These are phyloP conservation scores for Penicillium roqueforti DNA, from an alignment of 495 filamentous ascomycete genomes.

Conservation along the genomic window DNA sequence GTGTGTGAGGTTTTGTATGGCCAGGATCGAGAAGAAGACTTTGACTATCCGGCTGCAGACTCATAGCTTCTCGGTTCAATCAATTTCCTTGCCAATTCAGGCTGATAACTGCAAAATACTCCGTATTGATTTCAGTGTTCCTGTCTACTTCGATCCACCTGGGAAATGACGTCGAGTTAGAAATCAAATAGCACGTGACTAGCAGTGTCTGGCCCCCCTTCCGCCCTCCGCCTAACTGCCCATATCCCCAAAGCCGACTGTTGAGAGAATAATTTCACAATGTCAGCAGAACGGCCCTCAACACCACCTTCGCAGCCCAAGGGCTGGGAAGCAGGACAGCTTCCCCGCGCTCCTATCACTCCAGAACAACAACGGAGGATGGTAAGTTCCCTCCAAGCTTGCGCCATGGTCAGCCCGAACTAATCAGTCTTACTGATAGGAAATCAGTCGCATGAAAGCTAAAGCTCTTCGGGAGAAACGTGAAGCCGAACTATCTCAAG, in stretches of 20 bases:
- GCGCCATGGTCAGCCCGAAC: neutral
- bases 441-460: constrained; percentile 85
- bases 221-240: constrained; percentile 1
- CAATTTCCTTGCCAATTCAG: neutral
- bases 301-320: constrained; percentile 55
- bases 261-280: constrained; percentile 3
- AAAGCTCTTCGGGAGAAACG: constrained; percentile 77
- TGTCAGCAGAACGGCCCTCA: constrained; percentile 45
- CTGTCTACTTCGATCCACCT: neutral
- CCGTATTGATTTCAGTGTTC: neutral
- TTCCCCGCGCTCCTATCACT: constrained; percentile 56
- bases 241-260: neutral
- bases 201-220: constrained; percentile 2
- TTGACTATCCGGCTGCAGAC: constrained; percentile 6
- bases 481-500: constrained; percentile 50
- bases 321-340: constrained; percentile 34
- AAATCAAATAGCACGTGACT: neutral
- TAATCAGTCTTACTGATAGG: constrained; percentile 47
- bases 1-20: constrained; percentile 83
- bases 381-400: constrained; percentile 40
- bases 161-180: constrained; percentile 3
- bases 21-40: constrained; percentile 38
- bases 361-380: constrained; percentile 70
- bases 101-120: neutral
- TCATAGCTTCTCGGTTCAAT: constrained; percentile 5